These are phyloP conservation scores for Platanthera zijinensis DNA, from an alignment of 106 monocot species.

Conservation along the genomic window DNA sequence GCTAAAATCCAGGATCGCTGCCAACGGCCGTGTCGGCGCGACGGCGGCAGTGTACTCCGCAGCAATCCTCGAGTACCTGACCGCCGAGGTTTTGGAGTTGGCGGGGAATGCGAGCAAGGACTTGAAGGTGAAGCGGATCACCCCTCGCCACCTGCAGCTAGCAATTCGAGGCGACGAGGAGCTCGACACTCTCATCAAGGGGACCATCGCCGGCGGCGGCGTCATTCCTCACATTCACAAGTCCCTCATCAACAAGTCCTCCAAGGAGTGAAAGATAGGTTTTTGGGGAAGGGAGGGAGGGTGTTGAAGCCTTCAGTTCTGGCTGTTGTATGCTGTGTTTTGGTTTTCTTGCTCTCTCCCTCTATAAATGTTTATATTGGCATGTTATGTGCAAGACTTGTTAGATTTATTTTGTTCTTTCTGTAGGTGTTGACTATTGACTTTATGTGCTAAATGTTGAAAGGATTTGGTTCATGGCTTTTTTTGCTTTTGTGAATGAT, in stretches of 20 bases:
- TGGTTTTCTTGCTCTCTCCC: not conserved
- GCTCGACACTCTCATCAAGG: constrained; percentile 56
- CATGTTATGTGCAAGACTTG: not conserved
- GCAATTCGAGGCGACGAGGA: constrained; percentile 53
- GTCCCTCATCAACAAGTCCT: constrained; percentile 52
- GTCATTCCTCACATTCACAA: constrained; percentile 63
- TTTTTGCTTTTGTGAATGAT: not conserved
- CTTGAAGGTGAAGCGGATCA: constrained; percentile 51
- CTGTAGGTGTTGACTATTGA: not conserved
- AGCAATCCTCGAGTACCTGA: constrained; percentile 50
- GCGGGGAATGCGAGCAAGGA: constrained; percentile 57
- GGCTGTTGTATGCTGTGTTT: not conserved
- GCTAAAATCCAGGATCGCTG: constrained; percentile 33
- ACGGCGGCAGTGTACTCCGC: constrained; percentile 44
- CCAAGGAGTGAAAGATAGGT: constrained; percentile 29
- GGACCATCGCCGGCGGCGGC: constrained; percentile 47
- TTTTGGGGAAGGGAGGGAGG: not conserved
- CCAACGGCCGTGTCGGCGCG: constrained; percentile 42
- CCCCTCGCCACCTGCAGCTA: constrained; percentile 51
- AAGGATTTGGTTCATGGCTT: not conserved
- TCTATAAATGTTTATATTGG: not conserved
- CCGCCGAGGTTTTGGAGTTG: constrained; percentile 47
- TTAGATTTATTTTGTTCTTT: not conserved
- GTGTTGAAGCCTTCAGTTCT: not conserved
- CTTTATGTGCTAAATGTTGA: not conserved